Base-by-base conservation (phyloP, 768 basidiomycete genomes). In the Collybia nuda region DNA sequence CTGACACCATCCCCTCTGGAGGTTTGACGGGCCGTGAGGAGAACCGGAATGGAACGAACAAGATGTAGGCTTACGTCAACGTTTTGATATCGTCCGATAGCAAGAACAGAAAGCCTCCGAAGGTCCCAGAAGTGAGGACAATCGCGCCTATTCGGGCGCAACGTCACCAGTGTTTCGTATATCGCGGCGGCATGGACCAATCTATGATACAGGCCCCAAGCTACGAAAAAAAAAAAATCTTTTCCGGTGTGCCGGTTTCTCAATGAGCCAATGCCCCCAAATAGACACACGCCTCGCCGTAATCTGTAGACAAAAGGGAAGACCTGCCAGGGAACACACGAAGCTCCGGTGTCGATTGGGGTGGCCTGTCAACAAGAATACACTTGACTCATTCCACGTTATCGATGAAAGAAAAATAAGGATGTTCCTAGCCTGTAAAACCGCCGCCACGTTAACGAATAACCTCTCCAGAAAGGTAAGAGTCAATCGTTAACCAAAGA, bases 41-140 rank as follows among this genome's bases (percentile, higher is more conserved):
- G 21, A 35, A 36, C 15, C 24, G 21, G 29, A 44, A 47, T 37
- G 22, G 44, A 49, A 23, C 24, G 38, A 26, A 23, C 24, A 29
- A 36, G 32, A 41, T 26, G n/a, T 35, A 26, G 29, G 24, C 41
- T 53, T 53, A 53, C 52, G 47, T 53, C 23, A 52, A 7, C 26
- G 3, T n/a, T 26, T 22, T 52, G 26, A 40, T 32, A 47, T 38
- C 35, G 18, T 18, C 22, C 37, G 22, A 41, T 39, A 36, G 36
- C 47, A 19, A 40, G 14, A 40, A 17, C 45, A 47, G 41, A 52
- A 47, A 47, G 52, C 52, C 26, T 48, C 47, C 52, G 46, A 18
- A 32, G 40, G 9, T 36, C 26, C 17, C 17, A 40, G 40, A 21
- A 44, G 39, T 22, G 22, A 23, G 35, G 32, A 23, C 36, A 35